phyloP scores from a whole-genome alignment of 2,329 filamentous ascomycete genomes.

The Claviceps purpurea region DNA sequence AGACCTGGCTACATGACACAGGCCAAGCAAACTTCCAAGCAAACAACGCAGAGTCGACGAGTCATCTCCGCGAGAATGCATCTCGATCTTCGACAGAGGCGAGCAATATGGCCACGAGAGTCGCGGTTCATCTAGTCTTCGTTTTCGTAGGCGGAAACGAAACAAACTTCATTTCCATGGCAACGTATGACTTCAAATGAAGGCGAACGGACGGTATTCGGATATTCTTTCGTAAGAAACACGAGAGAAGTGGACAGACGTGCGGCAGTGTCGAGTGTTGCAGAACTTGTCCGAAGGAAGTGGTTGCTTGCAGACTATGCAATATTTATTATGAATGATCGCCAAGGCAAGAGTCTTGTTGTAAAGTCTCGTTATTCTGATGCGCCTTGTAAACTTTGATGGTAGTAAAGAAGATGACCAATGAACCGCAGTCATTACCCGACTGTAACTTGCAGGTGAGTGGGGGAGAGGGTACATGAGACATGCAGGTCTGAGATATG shows the following conservation, averaged over 20 bases:
- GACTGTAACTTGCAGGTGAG: not conserved
- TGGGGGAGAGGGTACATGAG: not conserved
- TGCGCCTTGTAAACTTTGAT: not conserved
- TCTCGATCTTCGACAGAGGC: not conserved
- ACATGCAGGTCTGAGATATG: not conserved
- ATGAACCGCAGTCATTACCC: not conserved
- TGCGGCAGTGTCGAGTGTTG: not conserved
- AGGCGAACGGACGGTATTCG: no score
- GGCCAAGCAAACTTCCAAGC: not conserved
- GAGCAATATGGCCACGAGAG: not conserved
- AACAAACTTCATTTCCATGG: no score
- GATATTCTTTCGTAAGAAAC: not conserved
- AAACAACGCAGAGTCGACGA: not conserved
- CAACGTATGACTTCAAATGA: no score
- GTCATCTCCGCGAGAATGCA: not conserved
- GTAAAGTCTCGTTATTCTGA: not conserved
- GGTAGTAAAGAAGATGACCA: not conserved
- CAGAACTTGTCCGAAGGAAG: not conserved
- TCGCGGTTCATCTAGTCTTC: not conserved
- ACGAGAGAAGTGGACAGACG: not conserved
- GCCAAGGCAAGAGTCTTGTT: not conserved
- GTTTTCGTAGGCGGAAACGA: not conserved
- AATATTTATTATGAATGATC: not conserved
- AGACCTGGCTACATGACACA: not conserved
- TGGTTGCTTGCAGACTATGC: no score